These are phyloP conservation scores for Pseudocercospora cruenta DNA, from an alignment of 2,329 filamentous ascomycete species.

Conservation along the genomic window DNA sequence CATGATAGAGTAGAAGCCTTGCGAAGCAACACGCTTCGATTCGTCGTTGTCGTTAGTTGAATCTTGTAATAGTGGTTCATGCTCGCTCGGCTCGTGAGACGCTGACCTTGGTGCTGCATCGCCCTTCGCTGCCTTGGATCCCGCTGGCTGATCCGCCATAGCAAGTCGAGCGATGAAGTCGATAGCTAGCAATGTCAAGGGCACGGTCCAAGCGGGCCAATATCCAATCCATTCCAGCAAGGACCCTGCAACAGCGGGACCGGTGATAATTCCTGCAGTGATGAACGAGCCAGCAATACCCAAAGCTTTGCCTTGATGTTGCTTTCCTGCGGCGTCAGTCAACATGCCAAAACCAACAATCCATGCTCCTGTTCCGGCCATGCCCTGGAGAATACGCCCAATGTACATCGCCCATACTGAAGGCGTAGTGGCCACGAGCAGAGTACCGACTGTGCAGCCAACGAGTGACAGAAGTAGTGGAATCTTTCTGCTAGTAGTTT, in stretches of 20 bases:
- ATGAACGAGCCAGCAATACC: conserved; percentile 21
- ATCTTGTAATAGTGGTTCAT: conserved; percentile 6
- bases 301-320: conserved; percentile 24
- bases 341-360: conserved; percentile 26
- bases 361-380: conserved; percentile 23
- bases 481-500: conserved; percentile 19
- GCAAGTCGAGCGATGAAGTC: conserved; percentile 22
- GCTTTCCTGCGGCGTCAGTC: conserved; percentile 19
- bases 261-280: conserved; percentile 20
- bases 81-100: background rate
- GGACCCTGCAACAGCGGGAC: conserved; percentile 19
- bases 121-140: background rate
- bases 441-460: conserved; percentile 21
- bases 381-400: conserved; percentile 23
- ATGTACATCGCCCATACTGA: conserved; percentile 21
- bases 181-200: conserved; percentile 21
- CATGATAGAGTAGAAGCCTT: conserved; percentile 23
- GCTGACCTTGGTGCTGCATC: background rate
- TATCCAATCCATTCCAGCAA: conserved; percentile 25
- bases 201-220: conserved; percentile 26
- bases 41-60: background rate
- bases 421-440: conserved; percentile 17
- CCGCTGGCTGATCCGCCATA: conserved; percentile 17
- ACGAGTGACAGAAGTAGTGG: conserved; percentile 22
- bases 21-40: background rate